Percentiles rank a stretch among this genome's conserved stretches.
Evolutionary conservation across 306 rosid genomes (phyloP).

Genomic region (Dryas octopetala): DNA sequence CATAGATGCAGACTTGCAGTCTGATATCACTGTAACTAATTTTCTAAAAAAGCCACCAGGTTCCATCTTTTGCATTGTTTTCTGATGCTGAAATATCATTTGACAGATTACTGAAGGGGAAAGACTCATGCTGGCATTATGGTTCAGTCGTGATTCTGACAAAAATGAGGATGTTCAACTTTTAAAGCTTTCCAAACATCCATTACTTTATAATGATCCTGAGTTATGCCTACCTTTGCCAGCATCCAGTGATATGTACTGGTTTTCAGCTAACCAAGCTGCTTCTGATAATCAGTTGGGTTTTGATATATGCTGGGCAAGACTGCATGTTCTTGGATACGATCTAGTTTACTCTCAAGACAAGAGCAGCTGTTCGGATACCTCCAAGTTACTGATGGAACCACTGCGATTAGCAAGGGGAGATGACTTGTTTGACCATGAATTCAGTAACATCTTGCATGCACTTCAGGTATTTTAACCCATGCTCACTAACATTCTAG

Average conservation of each 20-base stretch:
- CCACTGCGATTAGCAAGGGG: slow-evolving; percentile 54
- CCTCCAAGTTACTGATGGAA: slow-evolving; percentile 46
- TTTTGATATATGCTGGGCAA: slow-evolving; percentile 84
- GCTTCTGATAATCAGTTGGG: slow-evolving; percentile 48
- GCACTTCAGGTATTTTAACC: slow-evolving; percentile 72
- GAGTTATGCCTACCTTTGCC: slow-evolving; percentile 60
- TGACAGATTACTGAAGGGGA: slow-evolving; percentile 80
- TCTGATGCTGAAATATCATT: slow-evolving; percentile 34
- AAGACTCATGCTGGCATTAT: slow-evolving; percentile 85
- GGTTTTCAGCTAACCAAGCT: slow-evolving; percentile 64
- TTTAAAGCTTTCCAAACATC: slow-evolving; percentile 62
- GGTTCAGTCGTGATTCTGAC: slow-evolving; percentile 84
- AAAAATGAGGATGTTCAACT: slow-evolving; percentile 87
- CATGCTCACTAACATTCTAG: background rate
- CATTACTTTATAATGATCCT: slow-evolving; percentile 34
- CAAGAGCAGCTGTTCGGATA: slow-evolving; percentile 35
- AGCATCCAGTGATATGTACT: slow-evolving; percentile 84
- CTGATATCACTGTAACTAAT: background rate
- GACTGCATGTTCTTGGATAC: slow-evolving; percentile 73
- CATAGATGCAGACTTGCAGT: background rate
- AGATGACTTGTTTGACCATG: slow-evolving; percentile 52
- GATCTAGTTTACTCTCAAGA: slow-evolving; percentile 48
- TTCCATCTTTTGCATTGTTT: background rate
- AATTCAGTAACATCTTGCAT: slow-evolving; percentile 78
- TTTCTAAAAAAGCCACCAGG: background rate